These are phyloP conservation scores for Sphagnum tenellum DNA, from an alignment of 225 moss, liverwort and hornwort species.

Conservation along the genomic window DNA sequence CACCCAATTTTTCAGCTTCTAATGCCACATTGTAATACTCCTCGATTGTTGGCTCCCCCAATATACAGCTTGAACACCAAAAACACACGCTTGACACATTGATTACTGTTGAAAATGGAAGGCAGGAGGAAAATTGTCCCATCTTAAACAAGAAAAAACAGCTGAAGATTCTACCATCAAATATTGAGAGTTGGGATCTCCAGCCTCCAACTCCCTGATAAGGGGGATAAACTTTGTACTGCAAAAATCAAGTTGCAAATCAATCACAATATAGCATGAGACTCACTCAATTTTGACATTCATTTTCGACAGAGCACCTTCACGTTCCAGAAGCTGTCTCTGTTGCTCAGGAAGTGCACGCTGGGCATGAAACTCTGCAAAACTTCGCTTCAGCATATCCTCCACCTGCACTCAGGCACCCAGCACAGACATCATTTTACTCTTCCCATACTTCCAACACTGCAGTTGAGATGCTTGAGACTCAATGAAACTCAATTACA, in stretches of 20 bases:
- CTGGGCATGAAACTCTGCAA: constrained; percentile 99
- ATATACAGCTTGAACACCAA: constrained; percentile 47
- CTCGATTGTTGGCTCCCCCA: constrained; percentile 86
- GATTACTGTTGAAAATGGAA: too few relatives aligned
- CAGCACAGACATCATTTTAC: too few relatives aligned
- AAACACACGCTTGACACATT: neutral
- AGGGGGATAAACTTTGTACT: neutral
- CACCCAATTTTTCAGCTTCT: constrained; percentile 76
- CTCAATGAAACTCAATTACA: too few relatives aligned
- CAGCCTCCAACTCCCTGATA: too few relatives aligned
- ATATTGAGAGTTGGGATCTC: too few relatives aligned
- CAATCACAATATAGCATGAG: neutral
- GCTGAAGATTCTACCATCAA: too few relatives aligned
- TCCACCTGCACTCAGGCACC: constrained; percentile 47
- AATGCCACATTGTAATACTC: constrained; percentile 71
- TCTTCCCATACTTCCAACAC: too few relatives aligned
- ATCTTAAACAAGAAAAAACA: too few relatives aligned
- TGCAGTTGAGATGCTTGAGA: too few relatives aligned
- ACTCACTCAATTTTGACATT: constrained; percentile 86
- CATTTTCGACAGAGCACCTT: constrained; percentile 96
- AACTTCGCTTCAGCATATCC: constrained; percentile 98
- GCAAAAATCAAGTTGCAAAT: neutral
- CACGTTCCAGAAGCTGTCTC: constrained; percentile 80
- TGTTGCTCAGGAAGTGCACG: constrained; percentile 98
- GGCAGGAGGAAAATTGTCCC: too few relatives aligned